Evolutionary conservation across 345 rosid species (phyloP).

Genomic region (Raphanus raphanistrum): DNA sequence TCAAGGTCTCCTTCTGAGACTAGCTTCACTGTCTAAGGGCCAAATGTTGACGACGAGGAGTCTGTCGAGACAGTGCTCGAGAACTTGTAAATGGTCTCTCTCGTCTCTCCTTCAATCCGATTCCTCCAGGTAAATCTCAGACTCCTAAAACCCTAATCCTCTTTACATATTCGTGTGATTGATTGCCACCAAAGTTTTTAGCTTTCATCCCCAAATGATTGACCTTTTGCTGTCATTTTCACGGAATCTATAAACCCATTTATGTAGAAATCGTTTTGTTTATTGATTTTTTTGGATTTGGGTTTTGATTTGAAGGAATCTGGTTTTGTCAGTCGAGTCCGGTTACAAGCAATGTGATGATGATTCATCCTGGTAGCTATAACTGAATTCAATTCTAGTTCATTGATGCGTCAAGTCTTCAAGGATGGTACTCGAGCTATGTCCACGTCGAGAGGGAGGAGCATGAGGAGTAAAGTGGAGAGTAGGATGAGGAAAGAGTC

Average conservation of each 20-base stretch:
- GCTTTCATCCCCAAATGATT: background rate
- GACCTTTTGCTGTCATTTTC: background rate
- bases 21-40: background rate
- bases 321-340: slow-evolving; percentile 14
- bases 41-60: slow-evolving; percentile 69
- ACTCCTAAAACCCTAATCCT: background rate
- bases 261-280: background rate
- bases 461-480: slow-evolving; percentile 95
- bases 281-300: background rate
- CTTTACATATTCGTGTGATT: background rate
- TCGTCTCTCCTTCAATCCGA: slow-evolving; percentile 51
- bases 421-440: slow-evolving; percentile 56
- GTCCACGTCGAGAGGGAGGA: slow-evolving; percentile 85
- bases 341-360: slow-evolving; percentile 18
- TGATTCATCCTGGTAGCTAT: slow-evolving; percentile 7
- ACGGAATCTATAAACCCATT: background rate
- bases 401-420: slow-evolving; percentile 25
- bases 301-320: slow-evolving; percentile 12
- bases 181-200: background rate
- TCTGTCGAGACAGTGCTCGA: slow-evolving; percentile 49
- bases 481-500: slow-evolving; percentile 86
- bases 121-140: slow-evolving; percentile 47
- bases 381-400: background rate
- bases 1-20: background rate
- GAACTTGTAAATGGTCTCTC: slow-evolving; percentile 42